Evolutionary conservation across 352 stramenopile genomes (phyloP), one percentile per base, ranked within the genome.

Genomic region (Plasmopara viticola): DNA sequence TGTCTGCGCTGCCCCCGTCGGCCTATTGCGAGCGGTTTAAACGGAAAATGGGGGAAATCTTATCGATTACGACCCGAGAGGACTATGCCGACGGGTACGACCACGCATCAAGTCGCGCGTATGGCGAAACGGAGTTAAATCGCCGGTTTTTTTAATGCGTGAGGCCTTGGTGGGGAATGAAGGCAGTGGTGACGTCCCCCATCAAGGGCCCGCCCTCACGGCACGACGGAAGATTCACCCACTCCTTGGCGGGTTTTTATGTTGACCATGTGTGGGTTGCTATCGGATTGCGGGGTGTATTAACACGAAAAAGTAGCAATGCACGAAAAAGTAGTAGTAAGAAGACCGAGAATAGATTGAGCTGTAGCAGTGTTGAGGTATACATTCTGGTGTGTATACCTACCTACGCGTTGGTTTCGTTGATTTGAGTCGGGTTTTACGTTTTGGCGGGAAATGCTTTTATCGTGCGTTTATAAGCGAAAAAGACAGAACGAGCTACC

Each of bases 11-110:
- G 31, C 73, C 84, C 8, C 81, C 86, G 4, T 85, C 75, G 6
- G 66, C 78, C n/a, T 95, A 95, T 51, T 91, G 78, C 56, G 79
- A 93, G 35, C 85, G 86, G 6, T 95, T 95, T 46, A 90, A 89
- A 68, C 72, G 77, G 34, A 90, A 91, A 57, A 92, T 92, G 84
- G 76, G 79, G 8, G 84, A 94, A 52, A 92, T 94, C 38, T 33
- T 94, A 48, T 85, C 77, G 0, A 70, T 94, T 18, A 69, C 72
- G 6, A 74, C 82, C 4, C 77, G 72, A 9, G 77, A 89, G 40
- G 78, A 91, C 40, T 84, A 86, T 37, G 58, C 62, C 0, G 72
- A 79, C 14, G 56, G 65, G 33, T 73, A 56, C 42, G 65, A 72
- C 0, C 62, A 55, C 9, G 61, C 70, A 25, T 65, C 66, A 29